Conservation (phyloP, 257 asterid genomes). For the Nicotiana tomentosiformis region DNA sequence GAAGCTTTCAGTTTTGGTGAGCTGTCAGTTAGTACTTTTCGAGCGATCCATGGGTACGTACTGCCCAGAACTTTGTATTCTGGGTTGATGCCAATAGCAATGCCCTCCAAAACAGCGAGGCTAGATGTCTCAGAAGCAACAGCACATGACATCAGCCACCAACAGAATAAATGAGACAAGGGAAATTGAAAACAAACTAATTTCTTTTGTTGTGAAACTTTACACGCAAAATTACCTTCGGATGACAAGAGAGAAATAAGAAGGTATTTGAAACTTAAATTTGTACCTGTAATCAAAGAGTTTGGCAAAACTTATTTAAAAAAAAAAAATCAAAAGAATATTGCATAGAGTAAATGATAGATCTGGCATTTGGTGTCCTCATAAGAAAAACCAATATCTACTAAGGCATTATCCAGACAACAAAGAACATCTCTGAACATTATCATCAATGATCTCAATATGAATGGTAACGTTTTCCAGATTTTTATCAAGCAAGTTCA, state of each 20-base stretch:
- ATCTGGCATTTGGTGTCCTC: background rate
- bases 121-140: slow-evolving; percentile 39
- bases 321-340: background rate
- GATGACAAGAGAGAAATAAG: slow-evolving; percentile 89
- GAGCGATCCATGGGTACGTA: slow-evolving; percentile 98
- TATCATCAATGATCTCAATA: background rate
- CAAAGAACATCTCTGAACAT: background rate
- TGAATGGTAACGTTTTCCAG: background rate
- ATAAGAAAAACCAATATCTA: background rate
- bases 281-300: slow-evolving; percentile 65
- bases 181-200: background rate
- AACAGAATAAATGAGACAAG: slow-evolving; percentile 8
- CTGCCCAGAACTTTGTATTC: slow-evolving; percentile 93
- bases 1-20: slow-evolving; percentile 80
- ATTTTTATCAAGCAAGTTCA: background rate
- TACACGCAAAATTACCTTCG: slow-evolving; percentile 49
- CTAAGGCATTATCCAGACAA: background rate
- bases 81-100: slow-evolving; percentile 72
- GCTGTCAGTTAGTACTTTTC: slow-evolving; percentile 83
- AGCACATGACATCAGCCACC: slow-evolving; percentile 9
- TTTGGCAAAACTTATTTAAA: slow-evolving; percentile 1
- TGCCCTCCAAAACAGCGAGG: slow-evolving; percentile 95
- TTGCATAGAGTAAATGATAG: background rate
- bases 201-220: background rate
- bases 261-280: slow-evolving; percentile 89